phyloP scores from a whole-genome alignment of 106 monocot genomes.

The Acanthochlamys bracteata region DNA sequence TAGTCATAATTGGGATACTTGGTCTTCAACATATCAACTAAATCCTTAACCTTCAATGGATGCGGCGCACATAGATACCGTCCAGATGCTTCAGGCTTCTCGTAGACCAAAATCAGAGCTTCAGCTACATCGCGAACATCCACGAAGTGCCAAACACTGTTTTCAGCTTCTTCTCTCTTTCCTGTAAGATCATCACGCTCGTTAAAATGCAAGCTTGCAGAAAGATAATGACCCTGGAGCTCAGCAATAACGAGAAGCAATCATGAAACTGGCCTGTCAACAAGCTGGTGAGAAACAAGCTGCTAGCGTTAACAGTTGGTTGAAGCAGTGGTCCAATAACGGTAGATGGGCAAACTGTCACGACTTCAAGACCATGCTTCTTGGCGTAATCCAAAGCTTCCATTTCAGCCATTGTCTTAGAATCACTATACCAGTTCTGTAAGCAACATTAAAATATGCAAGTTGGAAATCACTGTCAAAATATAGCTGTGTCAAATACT shows the following conservation, averaged over 20 bases:
- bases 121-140: conserved; percentile 73
- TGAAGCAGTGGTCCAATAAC: conserved; percentile 46
- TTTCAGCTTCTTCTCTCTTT: conserved; percentile 14
- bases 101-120: conserved; percentile 52
- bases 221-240: no score
- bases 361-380: conserved; percentile 32
- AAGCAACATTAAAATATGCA: no score
- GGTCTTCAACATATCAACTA: conserved; percentile 36
- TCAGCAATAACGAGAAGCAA: no score
- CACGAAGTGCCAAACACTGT: conserved; percentile 15
- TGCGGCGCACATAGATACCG: conserved; percentile 35
- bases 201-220: no score
- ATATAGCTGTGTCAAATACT: no score
- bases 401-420: conserved; percentile 46
- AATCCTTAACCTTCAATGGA: conserved; percentile 10
- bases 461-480: no score
- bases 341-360: conserved; percentile 36
- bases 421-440: conserved; percentile 44
- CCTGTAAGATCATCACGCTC: no score
- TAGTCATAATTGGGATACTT: conserved; percentile 51
- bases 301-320: conserved; percentile 32
- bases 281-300: conserved; percentile 20
- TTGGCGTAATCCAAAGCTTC: conserved; percentile 30
- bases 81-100: conserved; percentile 54
- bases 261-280: no score